A percentile compares a stretch with the other conserved stretches of the same genome.
phyloP scores from a whole-genome alignment of 768 basidiomycete genomes.

The Mycena vitilis region DNA sequence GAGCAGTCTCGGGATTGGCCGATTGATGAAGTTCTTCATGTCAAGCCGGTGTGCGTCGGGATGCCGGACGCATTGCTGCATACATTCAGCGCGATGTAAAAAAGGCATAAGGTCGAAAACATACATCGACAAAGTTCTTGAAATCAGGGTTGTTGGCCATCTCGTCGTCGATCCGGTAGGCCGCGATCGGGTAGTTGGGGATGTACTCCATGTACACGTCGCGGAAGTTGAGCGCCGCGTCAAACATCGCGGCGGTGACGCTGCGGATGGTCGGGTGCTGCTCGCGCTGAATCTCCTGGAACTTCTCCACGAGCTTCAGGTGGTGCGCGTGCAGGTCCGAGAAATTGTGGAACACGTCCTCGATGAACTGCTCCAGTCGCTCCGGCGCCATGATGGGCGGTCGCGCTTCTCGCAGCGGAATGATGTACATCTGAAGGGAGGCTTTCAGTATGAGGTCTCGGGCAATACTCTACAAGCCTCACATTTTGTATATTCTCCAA shows the following conservation, averaged over 20 bases:
- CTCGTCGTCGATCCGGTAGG: conserved; percentile 89
- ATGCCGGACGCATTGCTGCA: conserved; percentile 63
- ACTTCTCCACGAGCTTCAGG: conserved; percentile 77
- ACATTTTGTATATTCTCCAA: conserved; percentile 86
- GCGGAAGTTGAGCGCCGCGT: conserved; percentile 92
- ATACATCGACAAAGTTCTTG: conserved; percentile 83
- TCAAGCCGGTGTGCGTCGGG: conserved; percentile 85
- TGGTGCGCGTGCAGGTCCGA: conserved; percentile 81
- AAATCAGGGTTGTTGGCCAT: conserved; percentile 85
- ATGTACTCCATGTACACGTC: conserved; percentile 95
- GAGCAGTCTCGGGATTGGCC: conserved; percentile 89
- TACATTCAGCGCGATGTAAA: not conserved
- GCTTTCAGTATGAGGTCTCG: not conserved
- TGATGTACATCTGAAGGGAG: conserved; percentile 77
- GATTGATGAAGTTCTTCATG: conserved; percentile 93
- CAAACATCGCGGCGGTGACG: conserved; percentile 83
- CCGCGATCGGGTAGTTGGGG: conserved; percentile 91
- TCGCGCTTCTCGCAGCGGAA: conserved; percentile 75
- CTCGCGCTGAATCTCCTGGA: conserved; percentile 90
- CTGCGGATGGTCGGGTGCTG: conserved; percentile 83
- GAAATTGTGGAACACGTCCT: conserved; percentile 92
- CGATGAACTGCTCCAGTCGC: conserved; percentile 79
- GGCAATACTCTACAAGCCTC: conserved; percentile 37
- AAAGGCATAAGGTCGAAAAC: conserved; percentile 37
- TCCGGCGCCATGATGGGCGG: conserved; percentile 84